Base-by-base conservation (phyloP, 192 early-diverging fungal species). In the Coemansia sp. region DNA sequence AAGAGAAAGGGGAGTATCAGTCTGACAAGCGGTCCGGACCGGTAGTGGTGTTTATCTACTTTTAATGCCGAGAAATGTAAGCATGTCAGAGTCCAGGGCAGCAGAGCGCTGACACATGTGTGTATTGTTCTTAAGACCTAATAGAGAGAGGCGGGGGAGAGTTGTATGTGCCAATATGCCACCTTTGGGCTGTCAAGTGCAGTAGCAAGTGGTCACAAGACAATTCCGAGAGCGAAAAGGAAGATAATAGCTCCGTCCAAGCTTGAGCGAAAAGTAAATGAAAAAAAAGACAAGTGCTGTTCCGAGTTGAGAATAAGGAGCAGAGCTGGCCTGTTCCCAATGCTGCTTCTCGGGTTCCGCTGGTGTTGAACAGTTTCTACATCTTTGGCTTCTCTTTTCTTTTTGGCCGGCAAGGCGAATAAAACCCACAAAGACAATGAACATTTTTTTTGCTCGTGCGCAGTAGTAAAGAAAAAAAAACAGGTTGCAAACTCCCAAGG, bases 371-470 rank as follows among this genome's bases (percentile, higher is more conserved):
- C 18, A 60, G 8, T 60, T 60, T 60, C 57, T 60, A 60, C 57
- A 34, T 60, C 34, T 34, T 60, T 8, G 3, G 31, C 0, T 60
- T 8, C 57, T 18, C 9, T 60, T 60, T 60, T 34, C 15, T 36
- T 60, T 60, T 24, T n/a, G 16, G 33, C 57, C 16, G 8, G 13
- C 16, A 36, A 8, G 31, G 16, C 16, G 3, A 34, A 33, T 34
- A 60, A 57, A n/a, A 6, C 31, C 57, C 36, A 60, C 57, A 60
- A 60, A 60, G 57, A 60, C 57, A 60, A 60, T 60, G 57, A 60
- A 34, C 27, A 36, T 60, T 34, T 34, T 57, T 57, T 60, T 33
- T 60, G 55, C 57, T 60, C 33, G 31, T 60, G 57, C 57, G 57
- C 57, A 60, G 57, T 60, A 60, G 49, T 12, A 44, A 44, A 44